Conservation (phyloP, 305 asterid species). For the Fraxinus velutina region DNA sequence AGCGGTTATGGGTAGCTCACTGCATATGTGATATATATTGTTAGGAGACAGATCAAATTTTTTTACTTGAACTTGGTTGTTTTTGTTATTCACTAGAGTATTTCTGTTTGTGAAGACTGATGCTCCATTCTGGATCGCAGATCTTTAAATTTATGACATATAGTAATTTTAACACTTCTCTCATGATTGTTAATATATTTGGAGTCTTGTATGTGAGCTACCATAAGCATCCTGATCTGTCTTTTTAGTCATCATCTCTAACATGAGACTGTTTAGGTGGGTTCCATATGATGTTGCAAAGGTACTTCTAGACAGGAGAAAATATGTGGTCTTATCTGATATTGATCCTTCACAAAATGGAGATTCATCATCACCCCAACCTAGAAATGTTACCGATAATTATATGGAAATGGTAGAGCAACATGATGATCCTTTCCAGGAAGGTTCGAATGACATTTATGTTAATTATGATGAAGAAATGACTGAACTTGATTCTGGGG, state of each 20-base stretch:
- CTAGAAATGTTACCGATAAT: conserved; percentile 27
- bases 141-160: background rate
- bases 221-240: background rate
- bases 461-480: conserved; percentile 54
- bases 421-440: conserved; percentile 38
- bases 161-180: background rate
- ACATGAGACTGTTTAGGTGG: conserved; percentile 60
- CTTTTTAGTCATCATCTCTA: conserved; percentile 3
- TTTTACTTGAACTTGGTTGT: background rate
- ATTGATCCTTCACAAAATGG: conserved; percentile 41
- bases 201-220: background rate
- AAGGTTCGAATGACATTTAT: conserved; percentile 44
- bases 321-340: conserved; percentile 69
- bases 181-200: background rate
- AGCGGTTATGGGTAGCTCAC: background rate
- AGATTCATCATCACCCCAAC: conserved; percentile 30
- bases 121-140: background rate
- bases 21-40: background rate
- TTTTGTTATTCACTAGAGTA: background rate
- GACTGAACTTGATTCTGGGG: conserved; percentile 64
- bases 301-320: conserved; percentile 69
- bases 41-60: background rate
- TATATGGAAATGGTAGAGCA: conserved; percentile 53
- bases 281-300: conserved; percentile 65
- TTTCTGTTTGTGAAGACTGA: background rate